A percentile compares a stretch with the other conserved stretches of the same genome.
Evolutionary conservation across 306 rosid genomes (phyloP).

Genomic region (Lathyrus aphaca): DNA sequence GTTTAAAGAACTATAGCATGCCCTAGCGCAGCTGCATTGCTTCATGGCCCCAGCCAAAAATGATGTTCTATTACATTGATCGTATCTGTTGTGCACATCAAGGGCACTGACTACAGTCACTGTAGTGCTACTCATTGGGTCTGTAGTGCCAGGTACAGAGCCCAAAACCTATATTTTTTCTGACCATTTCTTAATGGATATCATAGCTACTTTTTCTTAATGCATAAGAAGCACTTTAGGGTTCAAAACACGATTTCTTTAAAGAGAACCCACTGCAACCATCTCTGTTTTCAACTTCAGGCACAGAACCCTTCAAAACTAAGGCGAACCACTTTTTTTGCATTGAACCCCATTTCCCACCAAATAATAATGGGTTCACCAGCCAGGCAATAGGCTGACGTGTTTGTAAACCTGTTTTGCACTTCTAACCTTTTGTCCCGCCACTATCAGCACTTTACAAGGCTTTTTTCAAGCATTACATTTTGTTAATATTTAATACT

Average conservation of each 20-base stretch:
- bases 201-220: not conserved
- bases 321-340: not conserved
- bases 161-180: not conserved
- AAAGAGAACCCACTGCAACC: slow-evolving; percentile 9
- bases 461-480: not conserved
- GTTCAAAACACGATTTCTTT: not conserved
- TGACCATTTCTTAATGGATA: slow-evolving; percentile 1
- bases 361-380: slow-evolving; percentile 10
- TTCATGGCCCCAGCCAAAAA: slow-evolving; percentile 11
- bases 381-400: not conserved
- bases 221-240: slow-evolving; percentile 6
- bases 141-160: not conserved
- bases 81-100: slow-evolving; percentile 7
- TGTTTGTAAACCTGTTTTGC: not conserved
- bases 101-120: not conserved
- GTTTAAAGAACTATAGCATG: slow-evolving; percentile 9
- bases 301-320: slow-evolving; percentile 22
- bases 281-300: slow-evolving; percentile 5
- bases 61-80: not conserved
- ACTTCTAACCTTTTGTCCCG: slow-evolving; percentile 7
- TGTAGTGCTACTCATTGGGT: slow-evolving; percentile 7
- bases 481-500: not conserved
- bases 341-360: not conserved
- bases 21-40: slow-evolving; percentile 13
- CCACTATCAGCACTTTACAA: slow-evolving; percentile 13